These are phyloP conservation scores for Trametes cinnabarina DNA, from an alignment of 768 basidiomycete genomes.

Conservation along the genomic window DNA sequence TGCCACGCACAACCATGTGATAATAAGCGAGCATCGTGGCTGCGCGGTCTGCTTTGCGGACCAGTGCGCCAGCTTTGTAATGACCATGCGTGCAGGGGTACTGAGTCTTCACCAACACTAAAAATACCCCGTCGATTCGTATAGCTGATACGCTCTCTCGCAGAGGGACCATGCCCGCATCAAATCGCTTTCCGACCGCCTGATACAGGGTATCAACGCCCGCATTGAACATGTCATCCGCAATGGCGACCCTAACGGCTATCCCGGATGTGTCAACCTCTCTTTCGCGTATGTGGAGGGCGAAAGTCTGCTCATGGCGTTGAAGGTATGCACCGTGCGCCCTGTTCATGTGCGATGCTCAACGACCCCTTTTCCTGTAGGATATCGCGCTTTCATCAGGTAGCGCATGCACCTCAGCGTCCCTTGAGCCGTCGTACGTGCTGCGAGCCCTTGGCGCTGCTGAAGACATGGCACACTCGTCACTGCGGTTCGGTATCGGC, in stretches of 20 bases:
- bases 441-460: conserved; percentile 94
- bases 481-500: conserved; percentile 94
- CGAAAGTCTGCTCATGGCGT: conserved; percentile 94
- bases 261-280: conserved; percentile 94
- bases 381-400: conserved; percentile 97
- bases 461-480: conserved; percentile 99
- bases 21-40: conserved; percentile 29
- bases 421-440: conserved; percentile 97
- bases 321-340: conserved; percentile 63
- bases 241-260: conserved; percentile 90
- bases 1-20: conserved; percentile 23
- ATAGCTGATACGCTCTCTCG: conserved; percentile 4
- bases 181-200: conserved; percentile 70
- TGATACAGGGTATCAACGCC: conserved; percentile 77
- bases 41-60: conserved; percentile 40
- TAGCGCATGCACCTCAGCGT: conserved; percentile 97
- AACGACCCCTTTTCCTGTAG: no score
- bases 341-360: no score
- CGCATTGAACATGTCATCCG: conserved; percentile 89
- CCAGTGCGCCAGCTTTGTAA: conserved; percentile 47
- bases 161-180: conserved; percentile 82
- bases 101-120: conserved; percentile 49
- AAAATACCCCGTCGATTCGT: no score
- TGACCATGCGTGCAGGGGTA: conserved; percentile 89
- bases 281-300: conserved; percentile 97